Base-by-base conservation (phyloP, 2,329 filamentous ascomycete genomes). In the Nemania sp. region DNA sequence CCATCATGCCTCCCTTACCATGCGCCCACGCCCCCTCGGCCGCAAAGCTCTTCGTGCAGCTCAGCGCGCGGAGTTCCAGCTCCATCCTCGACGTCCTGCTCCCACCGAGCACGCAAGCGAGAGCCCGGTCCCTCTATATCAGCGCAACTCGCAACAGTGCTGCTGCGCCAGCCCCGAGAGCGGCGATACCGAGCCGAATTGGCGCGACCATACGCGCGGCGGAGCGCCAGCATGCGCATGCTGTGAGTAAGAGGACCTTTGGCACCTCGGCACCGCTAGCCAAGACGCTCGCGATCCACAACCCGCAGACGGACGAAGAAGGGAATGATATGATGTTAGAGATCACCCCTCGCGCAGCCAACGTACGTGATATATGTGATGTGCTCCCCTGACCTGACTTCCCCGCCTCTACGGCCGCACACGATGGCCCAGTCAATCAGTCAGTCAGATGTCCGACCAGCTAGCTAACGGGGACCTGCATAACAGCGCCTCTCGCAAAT, bases 271-370 rank as follows among this genome's bases (percentile, higher is more conserved):
- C 53, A 27, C 35, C 58, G 18, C 59, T 69, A 7, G 61, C 61
- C 26, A 81, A 80, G 67, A 90, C 88, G 0, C 79, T 80, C 32
- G 84, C 84, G 49, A 80, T 89, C 4, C 80, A 84, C 71, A 97
- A 98, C 77, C 92, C 93, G 0, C 89, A 91, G 73, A 86, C 86
- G 64, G 93, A 96, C 78, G 93, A 97, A 35, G 89, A 94, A 63
- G 95, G 95, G 27, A 91, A 93, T n/a, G 88, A 91, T 22, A 93
- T 97, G 90, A 83, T 84, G 73, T 86, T 99, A 26, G 90, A 91
- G 62, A 97, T 98, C 69, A 97, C 94, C 0, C 87, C 92, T 1
- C 88, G 94, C 56, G 95, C 95, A 47, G 90, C 92, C 49, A 88
- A 92, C 82, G 92, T 94, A 85, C 57, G 84, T 77, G 2, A 32